Evolutionary conservation across 2,329 filamentous ascomycete genomes (phyloP).

Genomic region (Colletotrichum tabaci): DNA sequence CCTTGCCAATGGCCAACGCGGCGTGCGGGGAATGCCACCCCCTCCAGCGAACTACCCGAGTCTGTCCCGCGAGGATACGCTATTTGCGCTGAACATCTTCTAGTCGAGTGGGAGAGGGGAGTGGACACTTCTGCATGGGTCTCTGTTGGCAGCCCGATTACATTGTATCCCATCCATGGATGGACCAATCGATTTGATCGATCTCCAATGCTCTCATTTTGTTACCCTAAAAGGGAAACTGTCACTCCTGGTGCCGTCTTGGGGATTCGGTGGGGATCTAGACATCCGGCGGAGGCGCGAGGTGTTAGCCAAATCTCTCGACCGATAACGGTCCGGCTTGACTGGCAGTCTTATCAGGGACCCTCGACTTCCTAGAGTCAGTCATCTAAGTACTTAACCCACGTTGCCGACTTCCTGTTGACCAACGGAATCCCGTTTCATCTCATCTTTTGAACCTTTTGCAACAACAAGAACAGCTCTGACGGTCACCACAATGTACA

Average conservation of each 20-base stretch:
- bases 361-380: conserved; percentile 2
- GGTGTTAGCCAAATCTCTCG: neutral
- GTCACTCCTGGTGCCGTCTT: neutral
- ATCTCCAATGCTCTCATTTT: conserved; percentile 12
- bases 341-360: conserved; percentile 9
- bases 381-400: neutral
- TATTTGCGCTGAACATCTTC: neutral
- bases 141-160: neutral
- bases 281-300: neutral
- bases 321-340: conserved; percentile 34
- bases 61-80: neutral
- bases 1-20: conserved; percentile 13
- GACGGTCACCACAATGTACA: conserved; percentile 9
- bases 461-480: neutral
- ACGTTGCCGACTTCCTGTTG: neutral
- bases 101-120: neutral
- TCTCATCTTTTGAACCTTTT: neutral
- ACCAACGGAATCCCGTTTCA: neutral
- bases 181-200: neutral
- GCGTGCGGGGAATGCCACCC: conserved; percentile 31
- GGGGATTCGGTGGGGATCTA: neutral
- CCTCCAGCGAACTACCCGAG: neutral
- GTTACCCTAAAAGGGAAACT: conserved; percentile 14
- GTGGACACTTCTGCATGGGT: neutral
- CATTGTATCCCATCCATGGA: neutral